Conservation (phyloP, 139 green algal species). For the Asterochloris sp. region DNA sequence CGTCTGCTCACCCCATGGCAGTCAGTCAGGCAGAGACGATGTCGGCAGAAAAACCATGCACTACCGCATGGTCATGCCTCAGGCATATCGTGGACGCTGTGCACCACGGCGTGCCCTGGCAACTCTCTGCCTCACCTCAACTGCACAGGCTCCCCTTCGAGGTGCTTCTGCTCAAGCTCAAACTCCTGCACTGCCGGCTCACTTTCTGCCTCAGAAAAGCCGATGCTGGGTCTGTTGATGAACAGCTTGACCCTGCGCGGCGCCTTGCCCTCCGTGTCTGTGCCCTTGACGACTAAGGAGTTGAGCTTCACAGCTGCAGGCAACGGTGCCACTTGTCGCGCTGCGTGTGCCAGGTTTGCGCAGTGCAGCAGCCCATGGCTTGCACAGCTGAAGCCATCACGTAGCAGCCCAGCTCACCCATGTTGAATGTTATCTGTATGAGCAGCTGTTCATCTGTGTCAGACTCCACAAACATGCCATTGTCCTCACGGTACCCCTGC, state of each 20-base stretch:
- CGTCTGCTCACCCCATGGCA: not conserved
- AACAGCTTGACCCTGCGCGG: conserved; percentile 55
- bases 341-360: not conserved
- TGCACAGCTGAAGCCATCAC: not conserved
- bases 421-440: conserved; percentile 78
- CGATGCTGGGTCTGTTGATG: conserved; percentile 48
- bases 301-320: conserved; percentile 61
- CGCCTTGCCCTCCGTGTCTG: not conserved
- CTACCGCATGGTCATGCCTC: too few species aligned
- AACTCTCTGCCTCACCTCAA: conserved; percentile 44
- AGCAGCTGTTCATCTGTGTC: conserved; percentile 90
- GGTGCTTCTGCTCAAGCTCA: conserved; percentile 49
- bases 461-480: conserved; percentile 65
- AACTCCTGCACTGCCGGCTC: conserved; percentile 57
- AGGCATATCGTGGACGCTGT: too few species aligned
- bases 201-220: conserved; percentile 38
- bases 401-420: conserved; percentile 6
- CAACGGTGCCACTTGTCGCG: not conserved
- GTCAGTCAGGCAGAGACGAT: too few species aligned
- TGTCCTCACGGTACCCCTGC: conserved; percentile 74
- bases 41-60: too few species aligned
- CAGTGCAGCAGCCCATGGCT: not conserved
- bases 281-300: conserved; percentile 65
- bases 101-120: not conserved
- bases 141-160: conserved; percentile 48